Conservation (phyloP, 2,329 filamentous ascomycete genomes). For the Trichoderma sp. region DNA sequence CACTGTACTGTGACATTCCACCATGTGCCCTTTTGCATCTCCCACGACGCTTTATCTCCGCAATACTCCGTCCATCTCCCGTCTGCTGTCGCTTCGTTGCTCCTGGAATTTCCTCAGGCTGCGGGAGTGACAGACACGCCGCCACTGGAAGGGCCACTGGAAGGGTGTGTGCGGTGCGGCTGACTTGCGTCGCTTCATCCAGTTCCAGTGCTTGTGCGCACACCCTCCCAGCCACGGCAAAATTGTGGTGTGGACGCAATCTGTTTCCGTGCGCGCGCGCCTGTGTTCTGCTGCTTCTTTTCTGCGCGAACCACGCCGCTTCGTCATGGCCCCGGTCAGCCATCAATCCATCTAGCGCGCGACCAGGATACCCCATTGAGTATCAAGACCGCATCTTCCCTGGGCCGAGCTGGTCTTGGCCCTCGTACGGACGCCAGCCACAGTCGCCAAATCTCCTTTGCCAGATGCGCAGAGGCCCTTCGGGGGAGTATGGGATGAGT, state of each 20-base stretch:
- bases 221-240: slow-evolving; percentile 12
- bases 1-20: not conserved
- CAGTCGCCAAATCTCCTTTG: slow-evolving; percentile 16
- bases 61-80: slow-evolving; percentile 4
- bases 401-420: slow-evolving; percentile 18
- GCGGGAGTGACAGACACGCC: not conserved
- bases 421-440: slow-evolving; percentile 19
- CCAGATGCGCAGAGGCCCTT: slow-evolving; percentile 19
- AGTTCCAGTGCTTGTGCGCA: not conserved
- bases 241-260: slow-evolving; percentile 16
- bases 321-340: slow-evolving; percentile 15
- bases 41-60: not conserved
- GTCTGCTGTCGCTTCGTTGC: not conserved
- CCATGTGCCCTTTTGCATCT: not conserved
- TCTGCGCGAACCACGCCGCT: slow-evolving; percentile 23
- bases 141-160: not conserved
- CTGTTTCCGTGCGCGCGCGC: slow-evolving; percentile 9
- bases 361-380: slow-evolving; percentile 22
- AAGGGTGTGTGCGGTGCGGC: slow-evolving; percentile 19
- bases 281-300: slow-evolving; percentile 20
- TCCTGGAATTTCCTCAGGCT: slow-evolving; percentile 5
- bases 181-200: slow-evolving; percentile 17
- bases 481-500: not conserved
- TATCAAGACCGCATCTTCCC: slow-evolving; percentile 23
- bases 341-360: slow-evolving; percentile 19